phyloP scores from a whole-genome alignment of 768 basidiomycete genomes.

The Mrakia blollopis region DNA sequence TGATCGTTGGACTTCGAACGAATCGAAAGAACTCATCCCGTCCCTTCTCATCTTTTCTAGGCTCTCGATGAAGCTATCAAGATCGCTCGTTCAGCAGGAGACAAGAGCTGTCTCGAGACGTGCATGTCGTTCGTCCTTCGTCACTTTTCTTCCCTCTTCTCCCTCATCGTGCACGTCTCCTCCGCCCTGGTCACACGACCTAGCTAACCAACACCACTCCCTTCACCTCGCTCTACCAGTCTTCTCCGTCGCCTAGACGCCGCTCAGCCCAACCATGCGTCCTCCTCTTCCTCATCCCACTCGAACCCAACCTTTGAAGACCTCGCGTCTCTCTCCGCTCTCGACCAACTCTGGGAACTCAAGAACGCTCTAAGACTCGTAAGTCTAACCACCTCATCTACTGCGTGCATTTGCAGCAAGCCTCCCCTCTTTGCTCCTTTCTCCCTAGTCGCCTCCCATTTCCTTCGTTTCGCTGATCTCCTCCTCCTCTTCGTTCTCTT shows the following conservation, averaged over 20 bases:
- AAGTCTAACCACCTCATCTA: neutral
- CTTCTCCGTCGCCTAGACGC: slow-evolving; percentile 17
- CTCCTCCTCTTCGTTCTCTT: neutral
- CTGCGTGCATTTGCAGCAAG: neutral
- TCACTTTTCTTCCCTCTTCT: neutral
- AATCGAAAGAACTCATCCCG: neutral
- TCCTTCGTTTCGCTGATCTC: neutral
- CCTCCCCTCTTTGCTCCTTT: neutral
- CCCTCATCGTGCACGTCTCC: neutral
- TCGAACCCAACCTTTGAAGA: neutral
- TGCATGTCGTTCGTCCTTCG: slow-evolving; percentile 44
- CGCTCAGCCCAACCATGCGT: slow-evolving; percentile 6
- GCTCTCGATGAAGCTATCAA: slow-evolving; percentile 59
- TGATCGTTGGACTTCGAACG: neutral
- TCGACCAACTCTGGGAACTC: slow-evolving; percentile 24
- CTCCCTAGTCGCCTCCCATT: neutral
- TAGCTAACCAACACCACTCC: neutral
- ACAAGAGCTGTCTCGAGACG: slow-evolving; percentile 67
- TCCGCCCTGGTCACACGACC: neutral
- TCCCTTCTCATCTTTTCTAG: slow-evolving; percentile 20
- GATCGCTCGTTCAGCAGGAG: slow-evolving; percentile 66
- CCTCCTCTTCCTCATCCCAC: neutral
- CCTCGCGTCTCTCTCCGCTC: neutral
- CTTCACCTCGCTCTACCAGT: neutral
- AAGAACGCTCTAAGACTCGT: neutral